phyloP scores from a whole-genome alignment of 768 basidiomycete genomes.

The Lactifluus echinatus region DNA sequence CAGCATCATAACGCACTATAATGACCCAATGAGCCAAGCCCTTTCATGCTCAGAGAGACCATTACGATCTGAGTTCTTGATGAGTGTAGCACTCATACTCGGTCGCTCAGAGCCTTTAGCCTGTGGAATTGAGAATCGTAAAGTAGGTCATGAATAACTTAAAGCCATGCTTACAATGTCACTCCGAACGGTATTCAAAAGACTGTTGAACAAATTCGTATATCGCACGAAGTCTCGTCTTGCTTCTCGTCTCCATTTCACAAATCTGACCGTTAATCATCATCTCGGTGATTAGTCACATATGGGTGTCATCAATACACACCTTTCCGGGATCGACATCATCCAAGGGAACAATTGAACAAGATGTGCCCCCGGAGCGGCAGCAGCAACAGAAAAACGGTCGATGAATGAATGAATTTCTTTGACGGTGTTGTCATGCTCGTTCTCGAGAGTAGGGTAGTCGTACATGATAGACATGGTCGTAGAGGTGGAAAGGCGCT shows the following conservation, averaged over 20 bases:
- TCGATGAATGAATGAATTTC: background rate
- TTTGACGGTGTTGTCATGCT: conserved; percentile 1
- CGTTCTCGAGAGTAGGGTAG: conserved; percentile 2
- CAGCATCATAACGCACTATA: background rate
- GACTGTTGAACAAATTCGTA: background rate
- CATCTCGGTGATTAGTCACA: background rate
- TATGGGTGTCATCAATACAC: background rate
- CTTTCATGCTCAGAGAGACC: background rate
- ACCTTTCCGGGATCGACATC: background rate
- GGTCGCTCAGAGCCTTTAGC: background rate
- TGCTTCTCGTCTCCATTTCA: background rate
- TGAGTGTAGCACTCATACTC: conserved; percentile 2
- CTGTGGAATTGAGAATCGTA: background rate
- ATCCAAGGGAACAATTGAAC: conserved; percentile 20
- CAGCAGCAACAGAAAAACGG: background rate
- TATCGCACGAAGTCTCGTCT: background rate
- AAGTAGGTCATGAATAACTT: background rate
- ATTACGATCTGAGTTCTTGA: background rate
- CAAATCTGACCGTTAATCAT: background rate
- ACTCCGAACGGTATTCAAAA: background rate
- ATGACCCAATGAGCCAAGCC: background rate
- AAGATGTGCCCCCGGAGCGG: conserved; percentile 11
- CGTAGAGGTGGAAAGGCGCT: background rate
- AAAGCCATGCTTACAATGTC: background rate
- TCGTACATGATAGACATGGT: conserved; percentile 3